Conservation (phyloP, 306 rosid species). For the Quercus engelmannii region DNA sequence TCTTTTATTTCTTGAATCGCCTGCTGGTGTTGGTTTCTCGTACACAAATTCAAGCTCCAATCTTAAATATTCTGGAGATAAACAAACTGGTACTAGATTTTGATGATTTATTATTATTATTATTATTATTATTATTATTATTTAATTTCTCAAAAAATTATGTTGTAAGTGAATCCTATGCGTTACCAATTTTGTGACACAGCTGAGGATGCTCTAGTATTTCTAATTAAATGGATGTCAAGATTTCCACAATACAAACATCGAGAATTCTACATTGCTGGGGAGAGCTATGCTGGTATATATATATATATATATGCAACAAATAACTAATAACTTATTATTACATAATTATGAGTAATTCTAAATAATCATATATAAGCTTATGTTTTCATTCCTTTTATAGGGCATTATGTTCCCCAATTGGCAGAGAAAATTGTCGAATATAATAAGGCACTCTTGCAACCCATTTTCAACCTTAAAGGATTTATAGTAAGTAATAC, state of each 20-base stretch:
- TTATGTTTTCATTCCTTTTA: background rate
- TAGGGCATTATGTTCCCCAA: conserved; percentile 88
- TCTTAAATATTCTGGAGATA: conserved; percentile 69
- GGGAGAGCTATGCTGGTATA: conserved; percentile 88
- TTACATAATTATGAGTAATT: background rate
- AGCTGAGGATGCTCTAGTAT: conserved; percentile 73
- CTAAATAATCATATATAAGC: background rate
- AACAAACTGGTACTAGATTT: conserved; percentile 50
- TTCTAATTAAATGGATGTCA: conserved; percentile 64
- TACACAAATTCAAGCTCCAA: conserved; percentile 74
- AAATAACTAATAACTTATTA: background rate
- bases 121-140: background rate
- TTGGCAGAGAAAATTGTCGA: conserved; percentile 60
- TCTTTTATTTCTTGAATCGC: conserved; percentile 79
- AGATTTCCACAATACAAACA: conserved; percentile 71
- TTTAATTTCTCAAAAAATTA: background rate
- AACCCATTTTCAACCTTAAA: conserved; percentile 56
- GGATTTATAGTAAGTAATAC: conserved; percentile 60
- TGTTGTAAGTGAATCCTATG: background rate
- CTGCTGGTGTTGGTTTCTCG: conserved; percentile 92
- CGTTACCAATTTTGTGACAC: conserved; percentile 23
- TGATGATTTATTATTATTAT: conserved; percentile 1
- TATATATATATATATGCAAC: background rate
- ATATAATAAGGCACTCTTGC: conserved; percentile 51
- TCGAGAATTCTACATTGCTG: conserved; percentile 76